A percentile compares a stretch with the other conserved stretches of the same genome.
Evolutionary conservation across 2,329 filamentous ascomycete species (phyloP).

Genomic region (Monilinia polystroma): DNA sequence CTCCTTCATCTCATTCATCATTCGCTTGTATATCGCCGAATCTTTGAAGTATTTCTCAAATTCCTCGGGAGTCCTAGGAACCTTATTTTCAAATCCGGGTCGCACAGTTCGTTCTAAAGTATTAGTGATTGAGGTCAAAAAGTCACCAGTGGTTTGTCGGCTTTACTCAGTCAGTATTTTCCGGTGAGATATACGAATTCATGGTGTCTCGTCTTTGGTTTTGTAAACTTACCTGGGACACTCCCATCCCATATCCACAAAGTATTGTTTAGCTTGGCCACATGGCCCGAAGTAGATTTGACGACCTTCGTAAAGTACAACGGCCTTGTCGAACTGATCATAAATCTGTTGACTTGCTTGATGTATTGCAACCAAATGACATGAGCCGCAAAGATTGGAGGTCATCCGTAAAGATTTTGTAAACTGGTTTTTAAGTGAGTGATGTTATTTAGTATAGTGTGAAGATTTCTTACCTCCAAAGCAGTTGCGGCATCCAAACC

Average conservation of each 20-base stretch:
- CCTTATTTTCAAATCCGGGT: conserved; percentile 55
- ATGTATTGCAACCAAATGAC: conserved; percentile 68
- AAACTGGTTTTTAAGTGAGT: conserved; percentile 49
- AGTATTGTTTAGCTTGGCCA: conserved; percentile 65
- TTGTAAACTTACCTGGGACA: conserved; percentile 47
- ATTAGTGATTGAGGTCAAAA: conserved; percentile 73
- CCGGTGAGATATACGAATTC: neutral
- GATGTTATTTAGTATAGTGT: neutral
- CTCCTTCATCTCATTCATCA: conserved; percentile 49
- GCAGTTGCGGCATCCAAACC: conserved; percentile 75
- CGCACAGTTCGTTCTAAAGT: conserved; percentile 57
- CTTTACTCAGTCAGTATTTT: neutral
- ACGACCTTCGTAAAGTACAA: conserved; percentile 65
- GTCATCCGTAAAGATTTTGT: conserved; percentile 64
- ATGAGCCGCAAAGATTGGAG: conserved; percentile 62
- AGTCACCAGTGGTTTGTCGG: conserved; percentile 59
- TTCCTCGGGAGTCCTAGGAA: conserved; percentile 55
- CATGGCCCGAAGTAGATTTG: conserved; percentile 72
- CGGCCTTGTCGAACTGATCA: conserved; percentile 67
- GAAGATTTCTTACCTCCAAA: conserved; percentile 43
- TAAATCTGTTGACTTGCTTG: conserved; percentile 71
- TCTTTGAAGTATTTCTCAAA: conserved; percentile 54
- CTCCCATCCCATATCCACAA: conserved; percentile 69
- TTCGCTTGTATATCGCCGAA: conserved; percentile 46
- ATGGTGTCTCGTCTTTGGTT: neutral